Percentiles rank a stretch among this genome's conserved stretches.
Conservation (phyloP, 805 yeast species). For the Metschnikowia proteae region DNA sequence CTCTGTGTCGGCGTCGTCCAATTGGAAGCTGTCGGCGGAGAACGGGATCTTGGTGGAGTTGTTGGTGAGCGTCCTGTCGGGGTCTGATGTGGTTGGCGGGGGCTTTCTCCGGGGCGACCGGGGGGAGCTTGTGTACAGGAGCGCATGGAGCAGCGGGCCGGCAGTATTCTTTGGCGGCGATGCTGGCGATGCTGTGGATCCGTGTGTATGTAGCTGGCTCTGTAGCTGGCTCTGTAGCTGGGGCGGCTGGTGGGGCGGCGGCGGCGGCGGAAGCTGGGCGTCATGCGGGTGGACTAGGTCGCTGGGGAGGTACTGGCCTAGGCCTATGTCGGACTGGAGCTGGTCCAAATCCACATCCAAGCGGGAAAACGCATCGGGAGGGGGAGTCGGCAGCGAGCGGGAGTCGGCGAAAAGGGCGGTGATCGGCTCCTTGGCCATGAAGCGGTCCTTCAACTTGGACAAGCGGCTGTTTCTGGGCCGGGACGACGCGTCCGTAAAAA, state of each 20-base stretch:
- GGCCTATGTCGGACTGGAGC: slow-evolving; percentile 4
- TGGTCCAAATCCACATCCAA: slow-evolving; percentile 4
- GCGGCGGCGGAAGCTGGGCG: slow-evolving; percentile 22
- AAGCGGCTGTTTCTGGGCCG: slow-evolving; percentile 27
- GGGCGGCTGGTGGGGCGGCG: slow-evolving; percentile 3
- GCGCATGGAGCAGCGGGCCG: no score
- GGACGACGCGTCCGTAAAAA: slow-evolving; percentile 16
- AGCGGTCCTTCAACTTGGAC: slow-evolving; percentile 29
- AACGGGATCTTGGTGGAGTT: slow-evolving; percentile 33
- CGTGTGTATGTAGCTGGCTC: no score
- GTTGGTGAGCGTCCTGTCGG: neutral
- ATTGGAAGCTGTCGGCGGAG: slow-evolving; percentile 41
- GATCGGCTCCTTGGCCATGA: slow-evolving; percentile 35
- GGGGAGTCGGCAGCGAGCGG: neutral
- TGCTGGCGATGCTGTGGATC: no score
- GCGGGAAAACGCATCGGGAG: neutral
- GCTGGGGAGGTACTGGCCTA: slow-evolving; percentile 8
- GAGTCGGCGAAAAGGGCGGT: slow-evolving; percentile 16
- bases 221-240: neutral
- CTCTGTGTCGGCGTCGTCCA: slow-evolving; percentile 26
- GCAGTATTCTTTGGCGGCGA: no score
- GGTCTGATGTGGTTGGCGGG: slow-evolving; percentile 11
- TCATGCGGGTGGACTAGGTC: slow-evolving; percentile 4
- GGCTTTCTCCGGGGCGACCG: slow-evolving; percentile 14
- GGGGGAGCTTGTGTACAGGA: neutral